Conservation (phyloP, 305 asterid genomes). For the Fraxinus xanthoxyloides region DNA sequence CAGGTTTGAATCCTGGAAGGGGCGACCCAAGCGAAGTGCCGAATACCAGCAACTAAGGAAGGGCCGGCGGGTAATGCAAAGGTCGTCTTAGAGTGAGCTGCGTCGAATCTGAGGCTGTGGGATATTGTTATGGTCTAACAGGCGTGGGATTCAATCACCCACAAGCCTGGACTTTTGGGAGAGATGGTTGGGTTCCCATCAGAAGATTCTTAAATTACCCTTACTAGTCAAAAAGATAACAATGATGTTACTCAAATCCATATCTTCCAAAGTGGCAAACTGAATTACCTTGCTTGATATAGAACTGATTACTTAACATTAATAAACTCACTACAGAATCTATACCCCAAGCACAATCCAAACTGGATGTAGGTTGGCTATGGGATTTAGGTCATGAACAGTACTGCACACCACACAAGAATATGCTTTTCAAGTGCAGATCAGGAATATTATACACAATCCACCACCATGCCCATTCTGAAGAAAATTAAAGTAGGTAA, state of each 20-base stretch:
- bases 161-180: not conserved
- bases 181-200: not conserved
- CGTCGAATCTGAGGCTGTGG: not conserved
- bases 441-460: not conserved
- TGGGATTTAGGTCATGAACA: constrained; percentile 10
- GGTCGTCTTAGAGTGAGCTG: not conserved
- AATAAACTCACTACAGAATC: not conserved
- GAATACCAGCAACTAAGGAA: not conserved
- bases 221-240: not conserved
- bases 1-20: not conserved
- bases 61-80: not conserved
- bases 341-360: not conserved
- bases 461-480: constrained; percentile 7
- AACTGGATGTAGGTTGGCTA: not conserved
- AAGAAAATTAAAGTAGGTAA: constrained; percentile 1
- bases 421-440: constrained; percentile 2
- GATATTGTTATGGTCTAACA: not conserved
- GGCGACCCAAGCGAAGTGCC: not conserved
- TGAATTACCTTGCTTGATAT: not conserved
- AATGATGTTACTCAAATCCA: not conserved
- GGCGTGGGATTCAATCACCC: not conserved
- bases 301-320: not conserved
- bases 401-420: not conserved
- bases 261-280: constrained; percentile 10
- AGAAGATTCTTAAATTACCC: not conserved